phyloP scores from a whole-genome alignment of 352 stramenopile genomes.

The Phytophthora pistaciae region DNA sequence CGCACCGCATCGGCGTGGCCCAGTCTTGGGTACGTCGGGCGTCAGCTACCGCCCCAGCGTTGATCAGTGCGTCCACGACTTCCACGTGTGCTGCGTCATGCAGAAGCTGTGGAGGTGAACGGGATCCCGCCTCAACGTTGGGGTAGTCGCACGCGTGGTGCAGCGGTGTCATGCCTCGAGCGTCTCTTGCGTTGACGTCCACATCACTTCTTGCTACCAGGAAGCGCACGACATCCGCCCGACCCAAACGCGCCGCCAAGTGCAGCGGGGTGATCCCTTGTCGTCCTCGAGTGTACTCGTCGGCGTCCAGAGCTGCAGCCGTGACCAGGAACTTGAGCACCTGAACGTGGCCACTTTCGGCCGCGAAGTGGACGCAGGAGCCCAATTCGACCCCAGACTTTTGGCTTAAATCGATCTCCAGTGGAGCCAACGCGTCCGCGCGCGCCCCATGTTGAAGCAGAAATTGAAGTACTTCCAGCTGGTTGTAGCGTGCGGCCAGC shows the following conservation, averaged over 20 bases:
- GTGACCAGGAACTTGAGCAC: slow-evolving; percentile 40
- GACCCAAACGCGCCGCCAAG: slow-evolving; percentile 40
- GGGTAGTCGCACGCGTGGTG: slow-evolving; percentile 47
- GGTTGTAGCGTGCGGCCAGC: slow-evolving; percentile 38
- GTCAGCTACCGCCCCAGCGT: slow-evolving; percentile 30
- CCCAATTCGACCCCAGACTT: slow-evolving; percentile 14
- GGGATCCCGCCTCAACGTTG: neutral
- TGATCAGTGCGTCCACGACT: slow-evolving; percentile 33
- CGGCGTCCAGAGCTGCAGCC: slow-evolving; percentile 31
- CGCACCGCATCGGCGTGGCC: slow-evolving; percentile 43
- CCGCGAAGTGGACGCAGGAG: slow-evolving; percentile 32
- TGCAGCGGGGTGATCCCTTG: slow-evolving; percentile 40
- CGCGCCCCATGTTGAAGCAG: slow-evolving; percentile 41
- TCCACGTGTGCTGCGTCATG: slow-evolving; percentile 35
- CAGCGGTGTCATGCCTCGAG: slow-evolving; percentile 48
- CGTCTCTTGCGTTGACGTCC: slow-evolving; percentile 33
- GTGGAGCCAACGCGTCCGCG: slow-evolving; percentile 24
- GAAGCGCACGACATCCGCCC: slow-evolving; percentile 36
- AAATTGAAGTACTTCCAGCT: slow-evolving; percentile 43
- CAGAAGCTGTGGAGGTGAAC: slow-evolving; percentile 23
- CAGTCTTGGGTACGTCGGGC: slow-evolving; percentile 18
- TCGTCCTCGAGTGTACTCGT: slow-evolving; percentile 17
- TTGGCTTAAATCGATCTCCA: slow-evolving; percentile 10
- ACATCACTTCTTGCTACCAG: slow-evolving; percentile 34
- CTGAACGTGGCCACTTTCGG: slow-evolving; percentile 26